These are phyloP conservation scores for Thermothelomyces thermophilus DNA, from an alignment of 2,329 filamentous ascomycete genomes.

Conservation along the genomic window DNA sequence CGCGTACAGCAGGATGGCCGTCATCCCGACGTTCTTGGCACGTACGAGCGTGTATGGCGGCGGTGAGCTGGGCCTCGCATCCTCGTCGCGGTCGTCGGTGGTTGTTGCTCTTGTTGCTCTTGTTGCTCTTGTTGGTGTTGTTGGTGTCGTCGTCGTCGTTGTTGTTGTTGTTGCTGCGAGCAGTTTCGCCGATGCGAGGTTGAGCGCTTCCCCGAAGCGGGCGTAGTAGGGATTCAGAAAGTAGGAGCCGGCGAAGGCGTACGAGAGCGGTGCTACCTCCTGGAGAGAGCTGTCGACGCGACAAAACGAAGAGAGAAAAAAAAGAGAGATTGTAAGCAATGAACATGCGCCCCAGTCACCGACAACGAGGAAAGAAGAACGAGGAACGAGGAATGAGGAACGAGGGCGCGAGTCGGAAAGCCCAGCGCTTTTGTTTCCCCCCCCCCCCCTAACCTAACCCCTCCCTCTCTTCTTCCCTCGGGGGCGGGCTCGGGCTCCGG, in stretches of 20 bases:
- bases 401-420: too few relatives aligned
- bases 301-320: not conserved
- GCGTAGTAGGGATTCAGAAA: slow-evolving; percentile 71
- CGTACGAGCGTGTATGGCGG: slow-evolving; percentile 64
- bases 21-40: slow-evolving; percentile 78
- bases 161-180: too few relatives aligned
- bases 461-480: not conserved
- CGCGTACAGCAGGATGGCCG: slow-evolving; percentile 79
- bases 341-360: too few relatives aligned
- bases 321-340: too few relatives aligned
- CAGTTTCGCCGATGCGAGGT: slow-evolving; percentile 53
- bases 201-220: slow-evolving; percentile 63
- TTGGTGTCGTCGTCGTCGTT: too few relatives aligned
- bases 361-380: too few relatives aligned
- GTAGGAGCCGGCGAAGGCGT: slow-evolving; percentile 79
- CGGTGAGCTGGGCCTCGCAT: slow-evolving; percentile 20
- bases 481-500: not conserved
- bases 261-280: slow-evolving; percentile 78
- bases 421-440: not conserved
- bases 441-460: not conserved
- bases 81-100: slow-evolving; percentile 19
- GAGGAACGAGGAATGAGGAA: not conserved
- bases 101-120: too few relatives aligned
- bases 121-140: too few relatives aligned
- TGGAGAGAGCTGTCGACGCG: slow-evolving; percentile 61